phyloP scores from a whole-genome alignment of 2,329 filamentous ascomycete species.

The Diaporthe amygdali region DNA sequence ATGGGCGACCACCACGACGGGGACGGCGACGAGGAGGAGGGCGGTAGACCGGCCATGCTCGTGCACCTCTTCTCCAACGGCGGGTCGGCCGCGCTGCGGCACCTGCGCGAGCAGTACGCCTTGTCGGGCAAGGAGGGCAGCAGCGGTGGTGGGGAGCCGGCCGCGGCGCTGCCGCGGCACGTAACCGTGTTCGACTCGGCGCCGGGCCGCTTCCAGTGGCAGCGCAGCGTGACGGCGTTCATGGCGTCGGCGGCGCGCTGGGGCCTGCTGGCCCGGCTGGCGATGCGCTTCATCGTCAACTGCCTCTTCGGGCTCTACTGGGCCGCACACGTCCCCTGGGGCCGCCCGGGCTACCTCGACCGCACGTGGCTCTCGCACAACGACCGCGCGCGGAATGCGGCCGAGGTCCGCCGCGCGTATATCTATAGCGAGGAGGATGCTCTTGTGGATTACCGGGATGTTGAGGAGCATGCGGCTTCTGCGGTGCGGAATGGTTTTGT shows the following conservation, averaged over 20 bases:
- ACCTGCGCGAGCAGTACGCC: slow-evolving; percentile 40
- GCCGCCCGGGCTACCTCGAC: slow-evolving; percentile 36
- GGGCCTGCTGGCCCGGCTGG: slow-evolving; percentile 31
- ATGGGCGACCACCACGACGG: slow-evolving; percentile 30
- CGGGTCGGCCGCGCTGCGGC: slow-evolving; percentile 47
- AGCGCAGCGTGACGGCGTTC: slow-evolving; percentile 45
- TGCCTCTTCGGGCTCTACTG: slow-evolving; percentile 37
- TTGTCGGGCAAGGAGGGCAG: not conserved
- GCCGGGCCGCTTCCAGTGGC: slow-evolving; percentile 50
- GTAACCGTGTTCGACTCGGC: slow-evolving; percentile 53
- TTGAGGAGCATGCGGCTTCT: slow-evolving; percentile 53
- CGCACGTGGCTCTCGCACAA: slow-evolving; percentile 45
- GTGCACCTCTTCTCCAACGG: slow-evolving; percentile 60
- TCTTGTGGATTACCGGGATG: slow-evolving; percentile 50
- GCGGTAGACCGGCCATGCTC: slow-evolving; percentile 42
- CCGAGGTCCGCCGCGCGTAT: slow-evolving; percentile 54
- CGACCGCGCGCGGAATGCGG: slow-evolving; percentile 34
- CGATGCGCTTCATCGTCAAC: slow-evolving; percentile 40
- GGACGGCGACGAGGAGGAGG: slow-evolving; percentile 28
- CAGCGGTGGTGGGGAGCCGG: slow-evolving; percentile 16
- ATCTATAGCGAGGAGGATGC: slow-evolving; percentile 55
- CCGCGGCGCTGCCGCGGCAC: slow-evolving; percentile 44
- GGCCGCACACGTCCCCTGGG: slow-evolving; percentile 36
- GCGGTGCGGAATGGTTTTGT: slow-evolving; percentile 45
- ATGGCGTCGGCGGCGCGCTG: slow-evolving; percentile 39